Evolutionary conservation across 495 filamentous ascomycete species (phyloP), one percentile per base, ranked within the genome.

Genomic region (Venustampulla echinocandica): DNA sequence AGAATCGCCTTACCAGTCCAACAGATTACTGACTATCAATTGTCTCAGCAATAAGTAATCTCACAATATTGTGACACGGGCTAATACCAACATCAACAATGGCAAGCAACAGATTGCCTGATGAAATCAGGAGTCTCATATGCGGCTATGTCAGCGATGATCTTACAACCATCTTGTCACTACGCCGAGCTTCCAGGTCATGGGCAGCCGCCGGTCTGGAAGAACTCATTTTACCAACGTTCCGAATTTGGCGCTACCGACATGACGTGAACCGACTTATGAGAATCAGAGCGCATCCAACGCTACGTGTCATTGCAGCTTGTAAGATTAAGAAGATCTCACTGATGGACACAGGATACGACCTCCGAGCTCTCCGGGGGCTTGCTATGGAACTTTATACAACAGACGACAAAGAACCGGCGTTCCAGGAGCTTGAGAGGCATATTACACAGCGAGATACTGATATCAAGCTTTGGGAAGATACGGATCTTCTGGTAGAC

Each of bases 61-160:
- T n/a, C n/a, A n/a, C n/a, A n/a, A n/a, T n/a, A n/a, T n/a, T n/a
- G n/a, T n/a, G n/a, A n/a, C n/a, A n/a, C n/a, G 7, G 7, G 27
- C 6, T 30, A 35, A 14, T 4, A 35, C 17, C 30, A 36, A 3
- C 7, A 20, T 7, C 13, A 13, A 33, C 22, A 1, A 48, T 40
- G 46, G 23, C 13, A 15, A 33, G 18, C 19, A 23, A 32, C 17
- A 39, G 15, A 21, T 20, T 55, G 3, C 53, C 53, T 14, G 41
- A 50, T 33, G 53, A 55, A 19, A 19, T 55, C 32, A 47, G 44
- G 15, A 44, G 34, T 27, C 25, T 55, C 15, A 51, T 55, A n/a
- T n/a, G n/a, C n/a, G n/a, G n/a, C 7, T 50, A 27, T 20, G 42
- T 44, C 9, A 10, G 34, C 20, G 24, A 23, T 25, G 52, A 54